phyloP scores from a whole-genome alignment of 2,329 filamentous ascomycete species.

The Nannizziopsis barbatae region DNA sequence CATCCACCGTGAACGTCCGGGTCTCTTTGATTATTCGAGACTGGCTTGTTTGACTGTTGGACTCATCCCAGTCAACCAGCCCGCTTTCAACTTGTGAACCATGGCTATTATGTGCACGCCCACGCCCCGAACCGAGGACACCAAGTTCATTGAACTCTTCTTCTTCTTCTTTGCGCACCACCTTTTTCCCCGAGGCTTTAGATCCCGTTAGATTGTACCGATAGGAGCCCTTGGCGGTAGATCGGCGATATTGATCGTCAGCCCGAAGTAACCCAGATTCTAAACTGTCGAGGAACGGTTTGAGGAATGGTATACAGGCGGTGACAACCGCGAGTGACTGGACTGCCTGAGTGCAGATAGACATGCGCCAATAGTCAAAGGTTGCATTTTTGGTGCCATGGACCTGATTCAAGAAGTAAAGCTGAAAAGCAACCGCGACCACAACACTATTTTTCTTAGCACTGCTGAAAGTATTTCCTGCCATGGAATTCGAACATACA shows the following conservation, averaged over 20 bases:
- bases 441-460: slow-evolving; percentile 11
- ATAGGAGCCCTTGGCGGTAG: slow-evolving; percentile 7
- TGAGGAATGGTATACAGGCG: slow-evolving; percentile 23
- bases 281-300: slow-evolving; percentile 23
- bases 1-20: slow-evolving; percentile 12
- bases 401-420: slow-evolving; percentile 13
- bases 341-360: slow-evolving; percentile 20
- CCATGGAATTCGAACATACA: slow-evolving; percentile 5
- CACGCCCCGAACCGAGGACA: slow-evolving; percentile 2
- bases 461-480: background rate
- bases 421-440: slow-evolving; percentile 10
- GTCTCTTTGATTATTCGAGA: slow-evolving; percentile 15
- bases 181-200: slow-evolving; percentile 1
- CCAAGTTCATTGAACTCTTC: slow-evolving; percentile 10
- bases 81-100: slow-evolving; percentile 10
- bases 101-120: background rate
- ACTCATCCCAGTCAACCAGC: slow-evolving; percentile 12
- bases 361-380: slow-evolving; percentile 23
- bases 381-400: slow-evolving; percentile 16
- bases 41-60: slow-evolving; percentile 13
- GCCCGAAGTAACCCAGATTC: slow-evolving; percentile 21
- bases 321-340: slow-evolving; percentile 22
- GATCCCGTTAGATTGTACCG: slow-evolving; percentile 8
- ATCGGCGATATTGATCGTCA: slow-evolving; percentile 16
- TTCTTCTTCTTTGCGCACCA: background rate